Evolutionary conservation across 148 eudicot genomes (phyloP), one percentile per base, ranked within the genome.

Genomic region (Pharnaceum exiguum): DNA sequence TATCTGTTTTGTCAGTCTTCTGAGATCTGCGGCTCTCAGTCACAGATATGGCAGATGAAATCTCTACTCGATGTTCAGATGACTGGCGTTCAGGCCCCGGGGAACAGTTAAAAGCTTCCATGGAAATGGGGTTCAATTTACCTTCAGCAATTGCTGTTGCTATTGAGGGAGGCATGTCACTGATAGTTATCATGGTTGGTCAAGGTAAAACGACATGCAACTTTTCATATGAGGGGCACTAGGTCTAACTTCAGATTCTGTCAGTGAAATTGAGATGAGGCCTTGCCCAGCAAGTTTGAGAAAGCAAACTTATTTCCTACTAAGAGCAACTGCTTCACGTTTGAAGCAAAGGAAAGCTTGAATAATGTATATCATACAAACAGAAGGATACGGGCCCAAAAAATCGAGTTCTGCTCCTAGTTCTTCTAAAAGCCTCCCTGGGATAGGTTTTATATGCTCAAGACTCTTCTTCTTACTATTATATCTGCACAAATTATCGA

Each of bases 341-440:
- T 6, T 6, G 8, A 6, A 7, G n/a, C 13, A 42, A n/a, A 42
- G 12, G 22, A 44, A 28, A 7, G 17, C 9, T 7, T 17, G 25
- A 4, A 54, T 15, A 19, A 31, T 3, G 2, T 11, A 10, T 23
- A 12, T 26, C 29, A 24, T 23, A 33, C 23, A 25, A 56, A 27
- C 8, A 25, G 29, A 48, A 73, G 90, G 88, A 82, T 84, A 88
- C 91, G 78, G 91, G 28, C 96, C 96, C 80, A 88, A 68, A 71
- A 85, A 88, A 69, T 82, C 86, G 49, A 80, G 69, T 30, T 79
- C 86, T 45, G 58, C 77, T 56, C 60, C 79, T 6, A 70, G 71
- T 69, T 65, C 57, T 57, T 80, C 74, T 66, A 78, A 64, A 44
- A 82, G 74, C 63, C 72, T 49, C 37, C 55, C 68, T 1, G 84